Evolutionary conservation across 2,329 filamentous ascomycete species (phyloP).

Genomic region (Penicillium sp.): DNA sequence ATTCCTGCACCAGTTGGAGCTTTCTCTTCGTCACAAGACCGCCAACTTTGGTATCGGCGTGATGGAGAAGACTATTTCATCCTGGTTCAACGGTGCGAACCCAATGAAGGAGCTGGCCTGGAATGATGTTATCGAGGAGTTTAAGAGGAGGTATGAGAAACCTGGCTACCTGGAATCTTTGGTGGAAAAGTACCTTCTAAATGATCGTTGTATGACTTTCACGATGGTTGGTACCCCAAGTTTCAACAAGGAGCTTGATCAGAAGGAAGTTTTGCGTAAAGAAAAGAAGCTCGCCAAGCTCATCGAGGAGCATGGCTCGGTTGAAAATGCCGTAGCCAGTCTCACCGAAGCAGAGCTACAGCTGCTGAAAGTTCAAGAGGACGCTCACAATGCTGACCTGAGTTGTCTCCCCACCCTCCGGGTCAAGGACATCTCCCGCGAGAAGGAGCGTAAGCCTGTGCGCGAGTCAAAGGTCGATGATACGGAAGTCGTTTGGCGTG

Average conservation of each 20-base stretch:
- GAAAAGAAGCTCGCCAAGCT: conserved; percentile 72
- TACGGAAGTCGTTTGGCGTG: conserved; percentile 81
- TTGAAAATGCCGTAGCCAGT: conserved; percentile 70
- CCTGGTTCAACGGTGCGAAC: conserved; percentile 95
- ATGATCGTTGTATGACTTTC: conserved; percentile 84
- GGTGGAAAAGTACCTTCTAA: conserved; percentile 86
- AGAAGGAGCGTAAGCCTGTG: conserved; percentile 73
- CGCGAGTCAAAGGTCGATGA: conserved; percentile 61
- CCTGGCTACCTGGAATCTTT: conserved; percentile 81
- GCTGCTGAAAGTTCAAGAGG: conserved; percentile 79
- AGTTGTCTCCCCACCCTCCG: conserved; percentile 86
- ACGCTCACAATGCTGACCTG: conserved; percentile 80
- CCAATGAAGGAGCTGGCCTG: conserved; percentile 89
- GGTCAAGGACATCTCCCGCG: conserved; percentile 83
- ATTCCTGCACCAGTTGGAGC: conserved; percentile 88
- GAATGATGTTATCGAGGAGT: conserved; percentile 84
- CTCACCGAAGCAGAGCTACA: conserved; percentile 79
- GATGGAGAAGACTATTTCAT: conserved; percentile 82
- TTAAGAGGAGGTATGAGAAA: conserved; percentile 74
- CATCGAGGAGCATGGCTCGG: conserved; percentile 68
- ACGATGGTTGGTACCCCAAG: conserved; percentile 86
- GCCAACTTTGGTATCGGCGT: conserved; percentile 91
- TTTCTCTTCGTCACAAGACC: conserved; percentile 94
- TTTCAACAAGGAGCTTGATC: conserved; percentile 72
- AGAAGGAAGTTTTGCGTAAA: conserved; percentile 77